Evolutionary conservation across 2,329 filamentous ascomycete genomes (phyloP), one percentile per base, ranked within the genome.

Genomic region (Trichoderma harzianum): DNA sequence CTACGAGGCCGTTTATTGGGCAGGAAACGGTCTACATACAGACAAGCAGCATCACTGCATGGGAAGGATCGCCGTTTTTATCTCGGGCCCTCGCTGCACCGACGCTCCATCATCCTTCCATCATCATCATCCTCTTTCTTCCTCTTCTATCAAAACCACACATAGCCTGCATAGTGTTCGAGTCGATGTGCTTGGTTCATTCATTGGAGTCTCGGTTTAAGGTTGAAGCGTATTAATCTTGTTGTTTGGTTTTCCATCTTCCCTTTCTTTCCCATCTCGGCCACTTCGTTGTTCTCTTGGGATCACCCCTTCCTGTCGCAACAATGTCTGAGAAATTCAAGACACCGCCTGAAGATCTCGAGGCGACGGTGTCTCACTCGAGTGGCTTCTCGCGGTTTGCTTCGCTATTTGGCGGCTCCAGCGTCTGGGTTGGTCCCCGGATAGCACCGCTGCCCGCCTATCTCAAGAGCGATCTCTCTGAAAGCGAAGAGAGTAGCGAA

Each of bases 401-500:
- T 11, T 77, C 78, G 51, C 67, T 81, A 18, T 84, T 84, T 67
- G 83, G 83, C 53, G 83, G 83, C 34, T 73, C 75, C 11, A 75
- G 77, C 30, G 83, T 86, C 58, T 77, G 75, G 53, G 79, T 88
- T 63, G 87, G 87, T 1, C 86, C 84, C 71, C 85, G 87, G 64
- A 89, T 89, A 73, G 84, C 83, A 16, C 84, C 84, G 7, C 77
- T 86, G 12, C 81, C 83, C 16, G 77, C 79, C 10, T 80, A 81
- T 71, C 76, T 77, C 66, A 80, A 76, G 73, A 74, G 75, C 62
- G 78, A 80, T 6, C 57, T 73, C 34, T 69, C 84, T 8, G 83
- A 86, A 57, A 83, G 79, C 62, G 82, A 84, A 24, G 82, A 86
- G 39, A 85, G 82, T 60, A 85, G 83, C 76, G 79, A 83, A 53